Conservation (phyloP, 805 yeast species). For the Yarrowia bubula region DNA sequence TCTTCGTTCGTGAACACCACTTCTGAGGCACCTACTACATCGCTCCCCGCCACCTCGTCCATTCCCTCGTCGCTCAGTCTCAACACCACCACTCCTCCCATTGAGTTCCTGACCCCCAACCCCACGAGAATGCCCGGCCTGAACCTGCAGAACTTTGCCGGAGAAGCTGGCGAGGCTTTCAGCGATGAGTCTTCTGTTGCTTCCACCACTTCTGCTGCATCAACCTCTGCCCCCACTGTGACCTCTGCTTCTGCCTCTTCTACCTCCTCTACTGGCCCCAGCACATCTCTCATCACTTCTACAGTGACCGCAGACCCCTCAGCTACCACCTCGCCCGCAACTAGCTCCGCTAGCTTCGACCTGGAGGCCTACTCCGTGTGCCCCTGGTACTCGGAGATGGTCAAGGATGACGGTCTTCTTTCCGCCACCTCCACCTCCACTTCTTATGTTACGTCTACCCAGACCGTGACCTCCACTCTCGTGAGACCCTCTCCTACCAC, state of each 20-base stretch:
- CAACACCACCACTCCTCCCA: not conserved
- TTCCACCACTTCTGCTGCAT: not conserved
- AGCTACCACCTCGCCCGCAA: not conserved
- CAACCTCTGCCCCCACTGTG: not conserved
- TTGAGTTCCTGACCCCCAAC: not conserved
- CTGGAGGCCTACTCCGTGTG: conserved; percentile 19
- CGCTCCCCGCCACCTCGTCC: not conserved
- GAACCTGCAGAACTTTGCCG: not conserved
- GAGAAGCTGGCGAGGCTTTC: not conserved
- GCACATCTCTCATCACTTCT: not conserved
- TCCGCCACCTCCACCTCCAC: conserved; percentile 18
- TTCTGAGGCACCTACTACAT: not conserved
- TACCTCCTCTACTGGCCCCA: not conserved
- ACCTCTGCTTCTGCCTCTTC: not conserved
- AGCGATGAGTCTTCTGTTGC: not conserved
- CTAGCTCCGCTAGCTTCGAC: not conserved
- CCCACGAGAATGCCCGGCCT: conserved; percentile 4
- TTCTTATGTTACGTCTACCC: conserved; percentile 6
- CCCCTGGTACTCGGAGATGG: conserved; percentile 25
- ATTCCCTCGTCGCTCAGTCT: not conserved
- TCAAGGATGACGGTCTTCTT: not conserved
- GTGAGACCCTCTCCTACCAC: conserved; percentile 9
- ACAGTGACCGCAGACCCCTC: conserved; percentile 10
- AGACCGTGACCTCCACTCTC: conserved; percentile 17
- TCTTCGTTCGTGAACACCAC: not conserved